Evolutionary conservation across 129 eudicot species (phyloP).

Genomic region (Chrysanthemum lavandulifolium): DNA sequence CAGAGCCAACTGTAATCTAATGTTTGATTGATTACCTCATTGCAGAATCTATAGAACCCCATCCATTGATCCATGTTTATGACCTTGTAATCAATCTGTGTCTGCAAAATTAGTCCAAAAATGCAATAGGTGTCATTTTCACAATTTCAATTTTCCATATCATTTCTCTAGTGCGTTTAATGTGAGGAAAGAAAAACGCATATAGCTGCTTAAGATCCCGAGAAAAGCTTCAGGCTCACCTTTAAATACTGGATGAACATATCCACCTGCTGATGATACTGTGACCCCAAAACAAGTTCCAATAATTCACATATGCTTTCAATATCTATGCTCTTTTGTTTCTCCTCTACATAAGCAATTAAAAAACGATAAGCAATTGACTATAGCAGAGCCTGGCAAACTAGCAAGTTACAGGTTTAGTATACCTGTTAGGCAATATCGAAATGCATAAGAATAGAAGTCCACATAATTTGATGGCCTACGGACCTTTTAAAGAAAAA

Average conservation of each 20-base stretch:
- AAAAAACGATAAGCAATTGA: background rate
- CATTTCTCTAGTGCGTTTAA: too few relatives aligned
- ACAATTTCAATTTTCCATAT: constrained; percentile 7
- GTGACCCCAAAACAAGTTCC: constrained; percentile 86
- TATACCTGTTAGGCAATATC: constrained; percentile 87
- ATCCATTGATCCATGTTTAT: constrained; percentile 97
- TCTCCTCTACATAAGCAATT: constrained; percentile 60
- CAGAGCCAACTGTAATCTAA: background rate
- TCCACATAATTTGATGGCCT: constrained; percentile 81
- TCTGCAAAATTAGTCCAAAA: constrained; percentile 42
- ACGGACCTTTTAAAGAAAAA: constrained; percentile 54
- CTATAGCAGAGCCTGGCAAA: background rate
- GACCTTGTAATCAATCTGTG: constrained; percentile 86
- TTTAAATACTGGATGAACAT: constrained; percentile 61
- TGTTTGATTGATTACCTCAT: constrained; percentile 53
- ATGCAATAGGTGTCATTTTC: background rate
- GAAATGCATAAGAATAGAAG: constrained; percentile 76
- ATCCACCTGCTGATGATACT: constrained; percentile 78
- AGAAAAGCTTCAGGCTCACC: constrained; percentile 42
- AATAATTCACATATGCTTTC: constrained; percentile 85
- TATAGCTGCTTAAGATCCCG: background rate
- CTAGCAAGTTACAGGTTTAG: background rate
- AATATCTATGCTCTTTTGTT: constrained; percentile 94
- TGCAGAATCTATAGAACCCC: constrained; percentile 88
- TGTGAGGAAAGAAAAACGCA: too few relatives aligned